Conservation (phyloP, 139 green algal genomes). For the Medakamo hakoo region DNA sequence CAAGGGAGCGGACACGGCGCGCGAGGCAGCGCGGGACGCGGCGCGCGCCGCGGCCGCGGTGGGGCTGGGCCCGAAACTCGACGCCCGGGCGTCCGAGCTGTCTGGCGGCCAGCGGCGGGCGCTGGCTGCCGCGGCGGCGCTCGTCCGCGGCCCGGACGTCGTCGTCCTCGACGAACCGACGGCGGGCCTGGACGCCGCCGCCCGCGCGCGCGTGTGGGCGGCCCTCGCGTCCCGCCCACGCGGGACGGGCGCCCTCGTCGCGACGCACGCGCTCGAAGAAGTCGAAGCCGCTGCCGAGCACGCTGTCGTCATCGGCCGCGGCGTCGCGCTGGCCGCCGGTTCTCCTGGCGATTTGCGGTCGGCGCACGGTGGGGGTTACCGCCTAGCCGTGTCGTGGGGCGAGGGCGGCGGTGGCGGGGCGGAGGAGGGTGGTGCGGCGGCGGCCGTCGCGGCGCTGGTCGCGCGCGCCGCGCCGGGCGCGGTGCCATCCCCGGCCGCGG, state of each 20-base stretch:
- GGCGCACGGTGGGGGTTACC: background rate
- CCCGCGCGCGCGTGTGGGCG: background rate
- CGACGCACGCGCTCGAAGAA: background rate
- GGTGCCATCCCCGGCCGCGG: no score
- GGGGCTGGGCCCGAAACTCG: background rate
- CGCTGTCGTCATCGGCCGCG: background rate
- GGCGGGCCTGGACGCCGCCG: background rate
- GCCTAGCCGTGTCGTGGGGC: background rate
- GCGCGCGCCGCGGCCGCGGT: background rate
- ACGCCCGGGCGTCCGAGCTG: background rate
- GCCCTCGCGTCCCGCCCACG: background rate
- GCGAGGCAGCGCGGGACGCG: no score
- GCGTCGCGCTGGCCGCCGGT: no score
- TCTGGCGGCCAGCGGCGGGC: background rate
- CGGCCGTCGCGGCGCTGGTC: no score
- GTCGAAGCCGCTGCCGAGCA: background rate
- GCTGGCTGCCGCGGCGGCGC: no score
- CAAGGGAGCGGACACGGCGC: slow-evolving; percentile 42
- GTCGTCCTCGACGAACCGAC: background rate
- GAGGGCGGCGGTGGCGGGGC: no score
- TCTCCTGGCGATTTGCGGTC: background rate
- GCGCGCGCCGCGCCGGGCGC: no score
- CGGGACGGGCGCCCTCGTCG: background rate
- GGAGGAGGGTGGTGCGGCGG: no score
- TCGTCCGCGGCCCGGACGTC: background rate